Evolutionary conservation across 2,329 filamentous ascomycete genomes (phyloP), one percentile per base, ranked within the genome.

Genomic region (Diaporthe caulivora): DNA sequence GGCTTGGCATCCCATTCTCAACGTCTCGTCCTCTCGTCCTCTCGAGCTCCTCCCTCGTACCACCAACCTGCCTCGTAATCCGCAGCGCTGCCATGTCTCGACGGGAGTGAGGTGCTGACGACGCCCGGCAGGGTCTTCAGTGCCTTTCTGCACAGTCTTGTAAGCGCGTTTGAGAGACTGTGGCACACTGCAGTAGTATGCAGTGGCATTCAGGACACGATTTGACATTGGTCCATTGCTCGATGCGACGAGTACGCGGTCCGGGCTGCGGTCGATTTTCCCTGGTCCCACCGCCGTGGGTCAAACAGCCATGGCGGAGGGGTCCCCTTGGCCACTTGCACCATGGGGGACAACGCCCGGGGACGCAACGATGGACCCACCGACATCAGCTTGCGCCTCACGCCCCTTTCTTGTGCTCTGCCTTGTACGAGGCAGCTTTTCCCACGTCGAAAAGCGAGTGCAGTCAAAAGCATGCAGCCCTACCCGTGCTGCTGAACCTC

Each of bases 341-440:
- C 62, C 44, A 51, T 49, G 9, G 62, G 47, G 62, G 69, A 60
- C 72, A 40, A 40, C 53, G 68, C 55, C 72, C 34, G 54, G 67
- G 34, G 58, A 65, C 68, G 21, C 34, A 49, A 34, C 47, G 42
- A 54, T 62, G 60, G 70, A 68, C 58, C 58, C 69, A 62, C 72
- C 57, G 44, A 31, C 54, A 71, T 40, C 72, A 72, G 70, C 60
- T 72, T 72, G 72, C 69, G 69, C 72, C 60, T 71, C 72, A 51
- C 40, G 40, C 70, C 57, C 64, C 70, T 70, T 74, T 70, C 65
- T 51, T 13, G 13, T 57, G 2, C 18, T 26, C 55, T 72, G 31
- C 34, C 58, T 24, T 18, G 69, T 54, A 67, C 42, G 42, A 37
- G 54, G 68, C 68, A 40, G 54, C 68, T 42, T 42, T 71, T 49